These are phyloP conservation scores for Claviceps purpurea DNA, from an alignment of 2,329 filamentous ascomycete genomes.

Conservation along the genomic window DNA sequence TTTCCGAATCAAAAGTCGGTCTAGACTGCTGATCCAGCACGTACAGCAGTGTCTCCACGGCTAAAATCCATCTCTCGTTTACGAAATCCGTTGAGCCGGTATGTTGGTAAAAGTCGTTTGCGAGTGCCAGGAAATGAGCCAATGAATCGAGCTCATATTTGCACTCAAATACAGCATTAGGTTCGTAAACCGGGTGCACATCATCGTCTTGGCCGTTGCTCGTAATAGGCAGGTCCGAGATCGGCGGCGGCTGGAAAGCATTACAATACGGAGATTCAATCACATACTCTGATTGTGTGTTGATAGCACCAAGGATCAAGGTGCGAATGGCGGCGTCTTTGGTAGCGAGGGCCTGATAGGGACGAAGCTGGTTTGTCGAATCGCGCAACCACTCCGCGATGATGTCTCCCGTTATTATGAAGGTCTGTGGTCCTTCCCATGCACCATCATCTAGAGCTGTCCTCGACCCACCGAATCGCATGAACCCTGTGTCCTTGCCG, in stretches of 20 bases:
- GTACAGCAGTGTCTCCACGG: constrained; percentile 58
- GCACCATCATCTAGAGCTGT: constrained; percentile 35
- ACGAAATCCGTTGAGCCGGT: constrained; percentile 70
- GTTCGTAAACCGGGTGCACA: constrained; percentile 81
- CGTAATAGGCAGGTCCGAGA: constrained; percentile 57
- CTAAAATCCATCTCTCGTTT: constrained; percentile 62
- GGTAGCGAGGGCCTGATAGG: constrained; percentile 75
- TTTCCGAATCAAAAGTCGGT: constrained; percentile 63
- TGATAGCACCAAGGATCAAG: constrained; percentile 83
- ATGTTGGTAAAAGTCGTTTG: constrained; percentile 74
- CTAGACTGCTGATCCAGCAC: constrained; percentile 68
- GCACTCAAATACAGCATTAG: constrained; percentile 82
- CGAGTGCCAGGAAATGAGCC: constrained; percentile 75
- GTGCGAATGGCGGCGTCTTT: constrained; percentile 66
- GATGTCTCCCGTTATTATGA: constrained; percentile 88
- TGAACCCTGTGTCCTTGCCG: constrained; percentile 30
- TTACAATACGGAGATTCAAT: constrained; percentile 96
- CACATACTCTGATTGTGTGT: constrained; percentile 90
- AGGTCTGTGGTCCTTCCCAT: constrained; percentile 80
- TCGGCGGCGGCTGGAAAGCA: constrained; percentile 87
- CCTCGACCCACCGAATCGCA: constrained; percentile 19
- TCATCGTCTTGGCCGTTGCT: constrained; percentile 70
- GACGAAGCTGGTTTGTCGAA: constrained; percentile 83
- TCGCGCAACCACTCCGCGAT: constrained; percentile 87
- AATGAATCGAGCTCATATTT: constrained; percentile 97